These are phyloP conservation scores for Apiospora kogelbergensis DNA, from an alignment of 2,329 filamentous ascomycete species.

Conservation along the genomic window DNA sequence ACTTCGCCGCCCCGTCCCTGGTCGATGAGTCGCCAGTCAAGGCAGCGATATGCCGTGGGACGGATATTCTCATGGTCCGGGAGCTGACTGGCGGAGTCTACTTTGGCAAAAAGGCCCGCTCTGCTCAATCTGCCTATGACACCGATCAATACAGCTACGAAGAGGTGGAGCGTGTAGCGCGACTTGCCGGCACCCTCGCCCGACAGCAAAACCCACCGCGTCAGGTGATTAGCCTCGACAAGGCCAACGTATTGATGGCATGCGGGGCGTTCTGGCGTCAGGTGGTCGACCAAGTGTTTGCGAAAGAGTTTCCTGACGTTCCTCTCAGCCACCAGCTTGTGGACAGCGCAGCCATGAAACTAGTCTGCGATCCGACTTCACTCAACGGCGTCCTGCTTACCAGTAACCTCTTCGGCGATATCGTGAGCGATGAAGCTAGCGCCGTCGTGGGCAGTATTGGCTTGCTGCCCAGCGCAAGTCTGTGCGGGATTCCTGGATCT, in stretches of 20 bases:
- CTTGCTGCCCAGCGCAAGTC: slow-evolving; percentile 80
- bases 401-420: slow-evolving; percentile 16
- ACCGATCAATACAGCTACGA: slow-evolving; percentile 69
- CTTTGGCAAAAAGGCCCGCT: slow-evolving; percentile 70
- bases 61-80: slow-evolving; percentile 76
- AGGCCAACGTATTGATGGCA: slow-evolving; percentile 25
- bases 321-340: slow-evolving; percentile 21
- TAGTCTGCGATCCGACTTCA: slow-evolving; percentile 17
- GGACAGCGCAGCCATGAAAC: slow-evolving; percentile 22
- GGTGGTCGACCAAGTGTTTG: slow-evolving; percentile 17
- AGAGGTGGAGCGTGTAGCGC: slow-evolving; percentile 70
- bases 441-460: slow-evolving; percentile 73
- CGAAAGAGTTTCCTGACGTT: slow-evolving; percentile 21
- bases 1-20: slow-evolving; percentile 71
- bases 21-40: slow-evolving; percentile 70
- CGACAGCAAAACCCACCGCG: slow-evolving; percentile 53
- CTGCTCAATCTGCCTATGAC: slow-evolving; percentile 56
- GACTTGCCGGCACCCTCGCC: slow-evolving; percentile 67
- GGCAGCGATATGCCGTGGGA: slow-evolving; percentile 64
- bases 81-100: slow-evolving; percentile 78
- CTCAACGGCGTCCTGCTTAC: slow-evolving; percentile 26
- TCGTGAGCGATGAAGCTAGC: slow-evolving; percentile 23
- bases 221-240: slow-evolving; percentile 35
- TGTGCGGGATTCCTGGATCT: slow-evolving; percentile 77
- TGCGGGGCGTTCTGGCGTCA: slow-evolving; percentile 23